Conservation (phyloP, 257 asterid species). For the Solanum appendiculatum region DNA sequence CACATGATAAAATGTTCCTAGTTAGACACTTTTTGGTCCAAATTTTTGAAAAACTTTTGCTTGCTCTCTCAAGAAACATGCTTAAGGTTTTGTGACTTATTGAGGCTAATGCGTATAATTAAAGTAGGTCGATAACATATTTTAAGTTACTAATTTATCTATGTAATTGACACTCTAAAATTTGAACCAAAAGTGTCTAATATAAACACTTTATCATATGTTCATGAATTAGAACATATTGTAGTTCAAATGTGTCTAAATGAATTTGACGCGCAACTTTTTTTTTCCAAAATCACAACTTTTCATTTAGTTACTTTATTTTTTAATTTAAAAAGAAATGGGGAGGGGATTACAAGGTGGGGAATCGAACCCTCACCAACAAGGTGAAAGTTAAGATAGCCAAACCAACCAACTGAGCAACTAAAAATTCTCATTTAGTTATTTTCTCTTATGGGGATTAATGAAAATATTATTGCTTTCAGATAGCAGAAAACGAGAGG, state of each 20-base stretch:
- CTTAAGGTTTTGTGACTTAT: neutral
- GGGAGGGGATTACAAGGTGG: neutral
- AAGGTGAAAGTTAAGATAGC: neutral
- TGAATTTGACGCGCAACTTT: neutral
- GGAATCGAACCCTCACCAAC: neutral
- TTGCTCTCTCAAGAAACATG: no score
- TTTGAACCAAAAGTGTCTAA: neutral
- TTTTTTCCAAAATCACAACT: neutral
- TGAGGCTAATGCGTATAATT: neutral
- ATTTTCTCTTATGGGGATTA: neutral
- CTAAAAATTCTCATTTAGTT: neutral
- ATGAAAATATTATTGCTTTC: neutral
- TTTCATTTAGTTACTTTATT: neutral
- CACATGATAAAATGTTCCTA: neutral
- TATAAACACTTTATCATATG: neutral
- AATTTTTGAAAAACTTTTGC: neutral
- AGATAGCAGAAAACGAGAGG: conserved; percentile 78
- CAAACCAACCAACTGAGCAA: neutral
- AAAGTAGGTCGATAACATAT: neutral
- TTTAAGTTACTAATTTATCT: neutral
- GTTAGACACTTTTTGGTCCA: neutral
- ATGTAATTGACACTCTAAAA: neutral
- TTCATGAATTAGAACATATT: neutral
- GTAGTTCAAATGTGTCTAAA: neutral
- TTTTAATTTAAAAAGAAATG: neutral